These are phyloP conservation scores for Dactylonectria macrodidyma DNA, from an alignment of 2,329 filamentous ascomycete species.

Conservation along the genomic window DNA sequence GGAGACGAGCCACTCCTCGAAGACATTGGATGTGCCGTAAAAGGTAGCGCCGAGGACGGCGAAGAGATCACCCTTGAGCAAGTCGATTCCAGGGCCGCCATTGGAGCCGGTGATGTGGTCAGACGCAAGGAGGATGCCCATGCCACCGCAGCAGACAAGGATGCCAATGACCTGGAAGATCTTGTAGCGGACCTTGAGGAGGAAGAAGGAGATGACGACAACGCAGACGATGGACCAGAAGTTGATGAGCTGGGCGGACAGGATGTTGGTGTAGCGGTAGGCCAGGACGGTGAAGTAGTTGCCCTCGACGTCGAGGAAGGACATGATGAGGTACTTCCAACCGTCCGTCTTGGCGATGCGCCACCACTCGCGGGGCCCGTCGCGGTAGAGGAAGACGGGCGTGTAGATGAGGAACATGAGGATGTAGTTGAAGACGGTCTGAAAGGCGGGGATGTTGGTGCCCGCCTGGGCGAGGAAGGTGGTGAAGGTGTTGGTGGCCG, in stretches of 20 bases:
- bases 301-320: conserved; percentile 94
- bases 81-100: conserved; percentile 76
- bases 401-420: conserved; percentile 88
- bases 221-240: conserved; percentile 99
- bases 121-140: conserved; percentile 86
- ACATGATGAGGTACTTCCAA: conserved; percentile 95
- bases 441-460: conserved; percentile 93
- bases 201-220: conserved; percentile 84
- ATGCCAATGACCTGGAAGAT: conserved; percentile 89
- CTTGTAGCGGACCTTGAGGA: conserved; percentile 93
- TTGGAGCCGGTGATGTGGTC: conserved; percentile 88
- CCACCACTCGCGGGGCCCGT: conserved; percentile 81
- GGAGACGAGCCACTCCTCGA: conserved; percentile 94
- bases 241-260: conserved; percentile 95
- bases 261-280: conserved; percentile 91
- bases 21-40: conserved; percentile 92
- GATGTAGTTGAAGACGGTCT: conserved; percentile 95
- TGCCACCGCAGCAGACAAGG: conserved; percentile 90
- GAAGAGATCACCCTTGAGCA: conserved; percentile 93
- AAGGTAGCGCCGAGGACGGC: conserved; percentile 89
- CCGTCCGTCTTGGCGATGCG: conserved; percentile 78
- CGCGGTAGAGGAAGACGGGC: conserved; percentile 81
- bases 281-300: conserved; percentile 99
- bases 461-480: conserved; percentile 76
- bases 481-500: conserved; percentile 92